A percentile compares a stretch with the other conserved stretches of the same genome.
Evolutionary conservation across 148 eudicot genomes (phyloP).

Genomic region (Dianthus caryophyllus): DNA sequence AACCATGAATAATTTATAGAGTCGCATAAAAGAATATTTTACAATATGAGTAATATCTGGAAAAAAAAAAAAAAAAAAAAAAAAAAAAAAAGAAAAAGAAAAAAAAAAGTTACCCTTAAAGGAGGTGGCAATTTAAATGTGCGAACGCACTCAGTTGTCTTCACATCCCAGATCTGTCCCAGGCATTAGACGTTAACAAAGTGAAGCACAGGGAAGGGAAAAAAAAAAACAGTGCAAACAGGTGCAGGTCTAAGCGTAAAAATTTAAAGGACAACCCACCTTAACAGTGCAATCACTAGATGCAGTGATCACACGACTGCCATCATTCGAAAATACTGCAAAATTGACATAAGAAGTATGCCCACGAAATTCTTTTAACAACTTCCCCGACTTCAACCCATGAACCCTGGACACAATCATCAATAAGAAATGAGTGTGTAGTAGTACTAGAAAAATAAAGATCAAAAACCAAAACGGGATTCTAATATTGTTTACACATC

Average conservation of each 20-base stretch:
- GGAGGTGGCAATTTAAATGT: conserved; percentile 98
- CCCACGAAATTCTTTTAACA: conserved; percentile 96
- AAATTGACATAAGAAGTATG: conserved; percentile 86
- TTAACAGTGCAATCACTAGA: conserved; percentile 96
- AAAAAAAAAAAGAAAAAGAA: conserved; percentile 1
- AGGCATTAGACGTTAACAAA: conserved; percentile 5
- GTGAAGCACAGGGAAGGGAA: not conserved
- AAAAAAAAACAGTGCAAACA: conserved; percentile 8
- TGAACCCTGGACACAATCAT: conserved; percentile 60
- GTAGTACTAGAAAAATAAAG: not conserved
- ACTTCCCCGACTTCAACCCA: conserved; percentile 88
- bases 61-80: conserved; percentile 9
- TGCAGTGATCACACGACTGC: conserved; percentile 84
- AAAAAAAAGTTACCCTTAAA: conserved; percentile 51
- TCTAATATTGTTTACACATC: not conserved
- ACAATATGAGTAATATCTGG: no score
- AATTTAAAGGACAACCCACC: conserved; percentile 33
- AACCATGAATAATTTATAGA: not conserved
- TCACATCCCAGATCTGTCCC: conserved; percentile 88
- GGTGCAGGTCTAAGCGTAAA: not conserved
- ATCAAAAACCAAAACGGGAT: no score
- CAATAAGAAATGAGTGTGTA: not conserved
- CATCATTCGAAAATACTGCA: conserved; percentile 87
- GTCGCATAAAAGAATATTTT: not conserved
- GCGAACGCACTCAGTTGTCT: conserved; percentile 91